These are phyloP conservation scores for Microdochium bolleyi DNA, from an alignment of 2,329 filamentous ascomycete species.

Conservation along the genomic window DNA sequence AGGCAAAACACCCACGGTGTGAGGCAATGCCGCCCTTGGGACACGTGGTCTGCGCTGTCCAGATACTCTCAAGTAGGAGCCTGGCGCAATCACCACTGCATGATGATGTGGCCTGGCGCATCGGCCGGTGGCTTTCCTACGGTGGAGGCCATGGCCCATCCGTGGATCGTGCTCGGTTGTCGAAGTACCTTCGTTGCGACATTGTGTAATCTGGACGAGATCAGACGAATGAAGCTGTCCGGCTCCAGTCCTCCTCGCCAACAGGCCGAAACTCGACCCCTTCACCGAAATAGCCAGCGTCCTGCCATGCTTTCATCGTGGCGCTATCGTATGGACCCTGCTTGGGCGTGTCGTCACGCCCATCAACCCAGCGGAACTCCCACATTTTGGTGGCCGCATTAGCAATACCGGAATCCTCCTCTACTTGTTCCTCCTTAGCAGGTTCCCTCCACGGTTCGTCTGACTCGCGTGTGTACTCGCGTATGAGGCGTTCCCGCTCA, in stretches of 20 bases:
- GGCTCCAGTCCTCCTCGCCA: slow-evolving; percentile 34
- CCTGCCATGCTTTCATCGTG: slow-evolving; percentile 87
- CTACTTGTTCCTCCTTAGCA: slow-evolving; percentile 19
- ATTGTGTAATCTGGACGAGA: too few relatives aligned
- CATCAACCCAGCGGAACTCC: slow-evolving; percentile 92
- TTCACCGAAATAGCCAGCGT: slow-evolving; percentile 87
- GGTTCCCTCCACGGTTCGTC: slow-evolving; percentile 72
- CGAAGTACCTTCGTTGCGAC: too few relatives aligned
- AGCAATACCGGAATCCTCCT: slow-evolving; percentile 7
- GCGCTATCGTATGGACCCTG: slow-evolving; percentile 82
- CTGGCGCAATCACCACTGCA: too few relatives aligned
- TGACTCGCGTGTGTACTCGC: slow-evolving; percentile 77
- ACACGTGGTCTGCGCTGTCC: too few relatives aligned
- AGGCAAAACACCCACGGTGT: too few relatives aligned
- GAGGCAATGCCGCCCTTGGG: too few relatives aligned
- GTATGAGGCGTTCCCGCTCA: slow-evolving; percentile 73
- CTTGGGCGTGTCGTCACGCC: slow-evolving; percentile 65
- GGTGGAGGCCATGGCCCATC: too few relatives aligned
- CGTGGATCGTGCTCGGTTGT: too few relatives aligned
- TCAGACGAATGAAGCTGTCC: background rate
- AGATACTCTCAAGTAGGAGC: too few relatives aligned
- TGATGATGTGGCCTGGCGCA: too few relatives aligned
- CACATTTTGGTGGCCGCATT: slow-evolving; percentile 45
- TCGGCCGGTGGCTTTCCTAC: too few relatives aligned
- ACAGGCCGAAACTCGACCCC: slow-evolving; percentile 70